A percentile compares a stretch with the other conserved stretches of the same genome.
These are phyloP conservation scores for Termitomyces sp. DNA, from an alignment of 768 basidiomycete genomes.

Conservation along the genomic window DNA sequence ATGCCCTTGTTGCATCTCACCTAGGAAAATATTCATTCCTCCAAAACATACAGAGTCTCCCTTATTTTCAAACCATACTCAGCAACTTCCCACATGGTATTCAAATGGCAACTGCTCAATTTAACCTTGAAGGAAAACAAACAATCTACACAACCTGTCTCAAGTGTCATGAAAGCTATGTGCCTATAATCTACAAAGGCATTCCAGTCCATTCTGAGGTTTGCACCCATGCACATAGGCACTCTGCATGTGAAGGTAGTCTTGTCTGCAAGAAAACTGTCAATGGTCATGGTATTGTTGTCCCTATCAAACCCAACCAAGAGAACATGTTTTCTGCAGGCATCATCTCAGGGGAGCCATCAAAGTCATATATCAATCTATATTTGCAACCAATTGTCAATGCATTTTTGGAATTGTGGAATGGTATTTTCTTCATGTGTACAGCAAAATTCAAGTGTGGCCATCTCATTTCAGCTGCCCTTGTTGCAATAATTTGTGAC, in stretches of 20 bases:
- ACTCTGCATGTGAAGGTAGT: not conserved
- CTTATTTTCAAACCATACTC: not conserved
- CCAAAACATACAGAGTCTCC: not conserved
- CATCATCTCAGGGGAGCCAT: too few species aligned
- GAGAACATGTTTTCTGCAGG: too few species aligned
- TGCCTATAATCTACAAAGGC: too few species aligned
- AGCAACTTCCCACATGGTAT: not conserved
- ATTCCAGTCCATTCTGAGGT: not conserved
- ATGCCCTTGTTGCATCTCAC: not conserved
- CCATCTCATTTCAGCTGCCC: conserved; percentile 8
- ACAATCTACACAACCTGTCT: not conserved
- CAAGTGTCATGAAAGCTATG: not conserved
- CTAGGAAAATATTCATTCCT: not conserved
- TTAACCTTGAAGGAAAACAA: not conserved
- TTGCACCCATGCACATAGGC: not conserved
- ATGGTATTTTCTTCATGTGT: too few species aligned
- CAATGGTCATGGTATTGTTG: not conserved
- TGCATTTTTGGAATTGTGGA: too few species aligned
- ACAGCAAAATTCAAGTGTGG: not conserved
- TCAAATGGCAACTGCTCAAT: not conserved
- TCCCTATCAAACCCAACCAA: not conserved
- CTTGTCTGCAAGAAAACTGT: not conserved
- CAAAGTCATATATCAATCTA: too few species aligned
- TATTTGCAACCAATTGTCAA: too few species aligned
- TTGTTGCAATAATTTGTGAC: conserved; percentile 22